These are phyloP conservation scores for Glomus cerebriforme DNA, from an alignment of 192 early-diverging fungal species.

Conservation along the genomic window DNA sequence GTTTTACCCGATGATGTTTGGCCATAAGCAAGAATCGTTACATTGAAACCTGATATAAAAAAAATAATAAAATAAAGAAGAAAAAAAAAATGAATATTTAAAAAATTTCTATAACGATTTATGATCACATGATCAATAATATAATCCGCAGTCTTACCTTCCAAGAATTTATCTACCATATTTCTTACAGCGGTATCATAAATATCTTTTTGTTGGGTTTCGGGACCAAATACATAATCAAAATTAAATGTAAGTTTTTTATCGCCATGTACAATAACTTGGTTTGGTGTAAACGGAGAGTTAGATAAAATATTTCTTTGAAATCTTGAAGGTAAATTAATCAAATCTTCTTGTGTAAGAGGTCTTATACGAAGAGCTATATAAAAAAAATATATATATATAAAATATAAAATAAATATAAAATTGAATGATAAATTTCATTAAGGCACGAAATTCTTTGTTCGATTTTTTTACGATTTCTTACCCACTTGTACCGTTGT, in stretches of 20 bases:
- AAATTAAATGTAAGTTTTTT: conserved; percentile 55
- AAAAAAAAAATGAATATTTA: conserved; percentile 16
- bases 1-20: conserved; percentile 97
- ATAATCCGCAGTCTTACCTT: conserved; percentile 38
- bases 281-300: conserved; percentile 9
- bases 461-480: not conserved
- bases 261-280: conserved; percentile 15
- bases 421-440: not conserved
- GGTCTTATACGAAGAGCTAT: conserved; percentile 28
- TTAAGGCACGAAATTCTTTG: not conserved
- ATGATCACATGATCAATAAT: not conserved
- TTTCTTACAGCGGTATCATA: conserved; percentile 50
- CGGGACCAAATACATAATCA: conserved; percentile 69
- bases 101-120: conserved; percentile 19
- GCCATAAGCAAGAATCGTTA: conserved; percentile 92
- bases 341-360: conserved; percentile 18
- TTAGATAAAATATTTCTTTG: conserved; percentile 14
- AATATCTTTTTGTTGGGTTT: conserved; percentile 59
- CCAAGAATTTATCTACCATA: conserved; percentile 52
- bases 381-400: not conserved
- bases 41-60: conserved; percentile 75
- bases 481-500: conserved; percentile 29
- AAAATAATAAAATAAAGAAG: no score
- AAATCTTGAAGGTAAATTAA: conserved; percentile 26
- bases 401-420: not conserved